Evolutionary conservation across 257 asterid genomes (phyloP), one percentile per base, ranked within the genome.

Genomic region (Cynanchum wilfordii): DNA sequence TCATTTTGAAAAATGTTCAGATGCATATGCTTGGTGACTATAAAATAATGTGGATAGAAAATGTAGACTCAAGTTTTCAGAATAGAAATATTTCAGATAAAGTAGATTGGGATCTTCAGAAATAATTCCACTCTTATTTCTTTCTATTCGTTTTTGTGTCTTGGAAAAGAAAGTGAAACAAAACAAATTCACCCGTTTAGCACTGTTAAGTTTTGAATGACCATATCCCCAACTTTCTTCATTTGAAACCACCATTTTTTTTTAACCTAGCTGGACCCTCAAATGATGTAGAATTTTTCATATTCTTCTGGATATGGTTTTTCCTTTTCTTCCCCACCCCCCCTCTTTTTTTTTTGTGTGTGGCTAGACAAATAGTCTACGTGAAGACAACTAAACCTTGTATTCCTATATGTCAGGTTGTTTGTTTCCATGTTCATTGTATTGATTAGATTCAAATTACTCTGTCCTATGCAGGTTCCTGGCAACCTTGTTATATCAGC

Each of bases 401-500:
- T n/a, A 27, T 25, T 2, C 63, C 24, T 27, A 10, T 44, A 44
- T 71, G 1, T 29, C 49, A 49, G 66, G 25, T 51, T 58, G 27
- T 36, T 70, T 8, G 57, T 59, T 16, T 22, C 0, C 0, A 27
- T 16, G 49, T 68, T 36, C 38, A 59, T 58, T 33, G 40, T 42
- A 33, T 51, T n/a, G 45, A 44, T 54, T 17, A 10, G 29, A 8
- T 69, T 76, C n/a, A 27, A 65, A 15, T 68, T 72, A 77, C 78
- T 74, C 20, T 30, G 11, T 79, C 27, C 49, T 72, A 10, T 83
- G 75, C 90, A 92, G 99, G 98, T 95, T 73, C 98, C 99, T 29
- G 98, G 99, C 52, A 89, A 89, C 85, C 94, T 92, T 69, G 79
- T 95, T 63, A 80, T 95, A 76, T 95, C 97, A 44, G 99, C 99